Base-by-base conservation (phyloP, 345 rosid genomes). In the Zanthoxylum bungeanum region DNA sequence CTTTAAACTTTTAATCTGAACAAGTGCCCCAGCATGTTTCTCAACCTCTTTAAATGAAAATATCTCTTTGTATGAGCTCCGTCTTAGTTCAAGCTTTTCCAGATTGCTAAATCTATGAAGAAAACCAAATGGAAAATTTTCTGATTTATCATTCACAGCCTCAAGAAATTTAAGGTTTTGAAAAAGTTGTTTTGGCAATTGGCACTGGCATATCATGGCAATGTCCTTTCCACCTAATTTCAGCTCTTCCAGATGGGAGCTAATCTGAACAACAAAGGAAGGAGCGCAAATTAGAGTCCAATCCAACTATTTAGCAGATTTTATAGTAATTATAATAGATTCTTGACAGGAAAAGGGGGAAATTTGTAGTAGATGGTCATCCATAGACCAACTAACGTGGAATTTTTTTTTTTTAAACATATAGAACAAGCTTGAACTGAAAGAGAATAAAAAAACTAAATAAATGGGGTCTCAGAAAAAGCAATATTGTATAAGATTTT, bases 231-330 rank as follows among this genome's bases (percentile, higher is more conserved):
- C 68, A 19, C 37, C 33, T 39, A 76, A 9, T 1, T 57, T 8
- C 44, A 79, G 1, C 24, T 63, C 69, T n/a, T 82, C 77, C 63
- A 82, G 31, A 34, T 30, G 55, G 65, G 19, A 22, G 31, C 68
- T 11, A n/a, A 63, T 69, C 82, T 82, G 73, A 2, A 46, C 44
- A 49, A 14, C 24, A 21, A 34, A 4, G 2, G 16, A 25, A 63
- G n/a, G n/a, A n/a, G n/a, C n/a, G 21, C 9, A 17, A 33, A 33
- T 36, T 27, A 25, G 17, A 21, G 11, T 42, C 47, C 47, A 14
- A 16, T 12, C 47, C 10, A 42, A 0, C 47, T 4, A 25, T 27
- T 30, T 27, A n/a, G n/a, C 49, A 12, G 5, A 16, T 22, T 11
- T 1, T 24, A 9, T 22, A 11, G 19, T 6, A 40, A 28, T 21